A percentile compares a stretch with the other conserved stretches of the same genome.
Conservation (phyloP, 768 basidiomycete species). For the Trametes punicea region DNA sequence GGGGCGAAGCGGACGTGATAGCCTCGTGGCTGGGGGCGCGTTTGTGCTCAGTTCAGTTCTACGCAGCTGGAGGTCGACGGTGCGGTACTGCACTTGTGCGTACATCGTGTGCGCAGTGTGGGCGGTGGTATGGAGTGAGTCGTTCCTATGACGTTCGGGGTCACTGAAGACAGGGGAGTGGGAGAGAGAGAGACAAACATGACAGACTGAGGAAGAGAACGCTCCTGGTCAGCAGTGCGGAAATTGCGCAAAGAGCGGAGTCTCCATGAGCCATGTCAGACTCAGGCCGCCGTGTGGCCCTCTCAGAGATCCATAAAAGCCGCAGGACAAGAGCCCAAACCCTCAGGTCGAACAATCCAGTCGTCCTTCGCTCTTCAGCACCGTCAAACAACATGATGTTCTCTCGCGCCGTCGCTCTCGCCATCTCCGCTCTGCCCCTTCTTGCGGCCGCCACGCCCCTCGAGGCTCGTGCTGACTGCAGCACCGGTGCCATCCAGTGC, state of each 20-base stretch:
- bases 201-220: background rate
- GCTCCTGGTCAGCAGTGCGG: background rate
- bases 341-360: background rate
- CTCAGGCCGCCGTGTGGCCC: background rate
- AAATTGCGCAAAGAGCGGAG: background rate
- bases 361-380: background rate
- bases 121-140: background rate
- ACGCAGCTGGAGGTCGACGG: background rate
- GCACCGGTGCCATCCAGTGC: conserved; percentile 11
- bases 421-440: conserved; percentile 1
- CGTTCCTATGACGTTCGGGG: background rate
- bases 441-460: conserved; percentile 16
- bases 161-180: no score
- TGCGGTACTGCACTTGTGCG: background rate
- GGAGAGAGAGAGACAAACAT: no score
- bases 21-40: background rate
- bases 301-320: background rate
- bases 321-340: no score
- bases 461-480: background rate
- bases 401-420: conserved; percentile 11
- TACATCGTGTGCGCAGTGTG: background rate
- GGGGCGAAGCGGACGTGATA: background rate
- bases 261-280: background rate
- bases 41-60: no score
- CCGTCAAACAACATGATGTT: conserved; percentile 10